Evolutionary conservation across 345 rosid species (phyloP), one percentile per base, ranked within the genome.

Genomic region (Lepidium aucheri): DNA sequence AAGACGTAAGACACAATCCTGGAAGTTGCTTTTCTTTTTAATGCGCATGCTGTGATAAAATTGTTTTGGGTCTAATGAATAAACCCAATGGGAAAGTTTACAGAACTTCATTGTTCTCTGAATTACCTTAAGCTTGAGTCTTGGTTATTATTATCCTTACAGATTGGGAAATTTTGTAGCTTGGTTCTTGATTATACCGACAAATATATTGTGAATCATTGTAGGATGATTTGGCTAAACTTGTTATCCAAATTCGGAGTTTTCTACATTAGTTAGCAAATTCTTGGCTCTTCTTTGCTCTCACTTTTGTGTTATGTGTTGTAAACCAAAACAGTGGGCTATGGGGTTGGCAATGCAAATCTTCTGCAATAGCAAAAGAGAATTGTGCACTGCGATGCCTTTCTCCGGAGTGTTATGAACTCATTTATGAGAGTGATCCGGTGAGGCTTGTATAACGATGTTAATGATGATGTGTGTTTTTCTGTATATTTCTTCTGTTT

Each of bases 301-400:
- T 64, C 43, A 32, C 46, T 57, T 22, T 30, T 55, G 61, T 22
- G 53, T 69, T 2, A 11, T 45, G 60, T 68, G 55, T 58, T 72
- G 52, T 74, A 72, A 49, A 82, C 53, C 32, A 28, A 26, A 75
- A 53, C 73, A 89, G 96, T 75, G 96, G 96, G 55, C 60, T 89
- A 28, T 87, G 96, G 96, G 96, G 96, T 50, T 78, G 71, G 71
- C 82, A 73, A 42, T 89, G 96, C 79, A 85, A 84, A 73, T 77
- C 86, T 24, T 86, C 96, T 7, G 18, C 65, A 66, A 62, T 83
- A 40, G 83, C 85, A 0, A 85, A 81, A 68, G 96, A 87, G 81
- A 89, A 89, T 45, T 89, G 96, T 75, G 96, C 84, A 11, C 69
- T 89, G 78, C 77, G 78, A 52, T 89, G 96, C 35, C 89, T 87